Evolutionary conservation across 345 rosid genomes (phyloP), one percentile per base, ranked within the genome.

Genomic region (Melastoma malabathricum): DNA sequence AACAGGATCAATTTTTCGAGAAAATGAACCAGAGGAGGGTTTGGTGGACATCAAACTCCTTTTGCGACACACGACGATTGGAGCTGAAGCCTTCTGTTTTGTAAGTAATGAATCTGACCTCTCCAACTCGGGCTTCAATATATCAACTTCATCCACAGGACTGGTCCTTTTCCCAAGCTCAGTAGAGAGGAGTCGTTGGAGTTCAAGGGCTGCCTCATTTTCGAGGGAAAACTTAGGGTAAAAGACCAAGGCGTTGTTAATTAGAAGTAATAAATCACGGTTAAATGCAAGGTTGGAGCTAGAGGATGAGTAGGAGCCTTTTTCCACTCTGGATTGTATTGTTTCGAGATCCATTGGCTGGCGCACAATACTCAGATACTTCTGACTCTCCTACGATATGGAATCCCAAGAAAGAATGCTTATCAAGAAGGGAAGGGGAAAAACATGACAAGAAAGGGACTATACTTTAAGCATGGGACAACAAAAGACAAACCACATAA

Each of bases 231-330:
- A 53, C 23, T 60, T 67, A 46, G 87, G 70, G 57, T 75, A 85
- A 68, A 73, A 79, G 59, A 71, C 65, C 43, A 79, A 50, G 49
- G 72, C 78, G 59, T 85, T 85, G 60, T 70, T 72, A 70, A 82
- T 70, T 63, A 85, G 81, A 65, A 82, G 87, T 48, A 75, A 66
- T 7, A 85, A 62, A 59, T 85, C 94, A 43, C 84, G 75, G 63
- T 76, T 75, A 63, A 82, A 77, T 4, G 46, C 10, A 50, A 73
- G 65, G 22, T 34, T 34, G 41, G 41, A 34, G 41, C 12, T 12
- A 34, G 59, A 64, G 29, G 80, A 63, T 25, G 75, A 60, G 57
- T 79, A 82, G 4, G 19, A 65, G 38, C 83, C 79, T 63, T 75
- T 62, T 47, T 65, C 74, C 29, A 85, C 16, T 59, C 59, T 77